phyloP scores from a whole-genome alignment of 805 yeast species.

The Candida bentonensis region DNA sequence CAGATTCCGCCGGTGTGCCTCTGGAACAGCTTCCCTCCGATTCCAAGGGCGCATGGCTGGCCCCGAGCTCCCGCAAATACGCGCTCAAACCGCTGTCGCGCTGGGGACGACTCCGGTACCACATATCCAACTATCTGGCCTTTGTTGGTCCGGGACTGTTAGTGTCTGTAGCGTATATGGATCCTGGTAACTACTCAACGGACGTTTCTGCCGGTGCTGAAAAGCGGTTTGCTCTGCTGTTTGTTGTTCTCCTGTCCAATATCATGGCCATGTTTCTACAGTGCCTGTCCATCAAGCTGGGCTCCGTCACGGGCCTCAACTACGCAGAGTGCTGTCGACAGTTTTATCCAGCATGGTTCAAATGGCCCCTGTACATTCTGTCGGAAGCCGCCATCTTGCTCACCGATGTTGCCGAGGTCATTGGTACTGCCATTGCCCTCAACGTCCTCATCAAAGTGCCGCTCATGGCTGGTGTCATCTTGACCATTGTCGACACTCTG shows the following conservation, averaged over 20 bases:
- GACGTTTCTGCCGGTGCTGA: slow-evolving; percentile 92
- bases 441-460: slow-evolving; percentile 76
- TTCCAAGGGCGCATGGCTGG: too few species aligned
- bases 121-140: slow-evolving; percentile 42
- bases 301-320: slow-evolving; percentile 89
- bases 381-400: slow-evolving; percentile 90
- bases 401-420: slow-evolving; percentile 92
- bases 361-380: slow-evolving; percentile 43
- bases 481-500: slow-evolving; percentile 77
- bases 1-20: too few species aligned
- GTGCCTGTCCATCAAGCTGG: slow-evolving; percentile 70
- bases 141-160: slow-evolving; percentile 92
- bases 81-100: too few species aligned
- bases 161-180: slow-evolving; percentile 94
- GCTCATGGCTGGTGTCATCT: slow-evolving; percentile 63
- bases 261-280: slow-evolving; percentile 80
- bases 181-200: slow-evolving; percentile 93
- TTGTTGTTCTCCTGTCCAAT: slow-evolving; percentile 67
- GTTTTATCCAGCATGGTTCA: slow-evolving; percentile 47
- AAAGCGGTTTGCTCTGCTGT: slow-evolving; percentile 63
- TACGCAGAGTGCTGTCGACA: slow-evolving; percentile 75
- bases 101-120: too few species aligned
- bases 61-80: too few species aligned
- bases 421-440: slow-evolving; percentile 92
- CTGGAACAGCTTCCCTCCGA: too few species aligned